Conservation (phyloP, 2,329 filamentous ascomycete species). For the Truncatella angustata region DNA sequence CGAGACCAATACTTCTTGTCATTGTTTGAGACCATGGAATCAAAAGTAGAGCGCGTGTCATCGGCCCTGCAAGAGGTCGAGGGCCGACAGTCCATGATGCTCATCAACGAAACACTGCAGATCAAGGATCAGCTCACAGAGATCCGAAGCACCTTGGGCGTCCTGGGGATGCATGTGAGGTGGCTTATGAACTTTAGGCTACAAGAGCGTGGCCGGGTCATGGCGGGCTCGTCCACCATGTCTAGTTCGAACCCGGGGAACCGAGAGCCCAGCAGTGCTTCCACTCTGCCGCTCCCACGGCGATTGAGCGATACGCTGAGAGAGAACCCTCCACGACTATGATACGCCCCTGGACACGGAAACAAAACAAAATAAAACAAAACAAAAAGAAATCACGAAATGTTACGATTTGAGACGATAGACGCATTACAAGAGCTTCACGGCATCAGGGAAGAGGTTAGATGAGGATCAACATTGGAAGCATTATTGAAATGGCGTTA, state of each 20-base stretch:
- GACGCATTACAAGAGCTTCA: no score
- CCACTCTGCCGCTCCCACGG: slow-evolving; percentile 21
- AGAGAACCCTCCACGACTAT: slow-evolving; percentile 29
- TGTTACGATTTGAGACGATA: no score
- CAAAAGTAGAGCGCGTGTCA: slow-evolving; percentile 55
- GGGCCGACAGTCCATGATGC: slow-evolving; percentile 58
- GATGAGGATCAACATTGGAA: no score
- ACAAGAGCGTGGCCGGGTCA: slow-evolving; percentile 40
- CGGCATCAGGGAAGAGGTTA: no score
- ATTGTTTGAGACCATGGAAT: slow-evolving; percentile 51
- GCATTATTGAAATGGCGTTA: no score
- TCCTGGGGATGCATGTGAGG: slow-evolving; percentile 58
- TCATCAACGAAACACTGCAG: slow-evolving; percentile 60
- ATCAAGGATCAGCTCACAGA: slow-evolving; percentile 64
- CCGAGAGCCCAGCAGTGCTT: slow-evolving; percentile 22
- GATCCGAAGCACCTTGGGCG: slow-evolving; percentile 54
- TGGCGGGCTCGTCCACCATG: slow-evolving; percentile 19
- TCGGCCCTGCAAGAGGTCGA: slow-evolving; percentile 58
- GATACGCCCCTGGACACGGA: no score
- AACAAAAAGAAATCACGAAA: no score
- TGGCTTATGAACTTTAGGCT: slow-evolving; percentile 55
- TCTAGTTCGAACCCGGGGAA: slow-evolving; percentile 19
- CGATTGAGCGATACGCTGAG: slow-evolving; percentile 28
- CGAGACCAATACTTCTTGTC: slow-evolving; percentile 42
- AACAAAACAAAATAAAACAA: no score